Evolutionary conservation across 1,284 basidiomycete genomes (phyloP).

Genomic region (Papiliotrema laurentii): DNA sequence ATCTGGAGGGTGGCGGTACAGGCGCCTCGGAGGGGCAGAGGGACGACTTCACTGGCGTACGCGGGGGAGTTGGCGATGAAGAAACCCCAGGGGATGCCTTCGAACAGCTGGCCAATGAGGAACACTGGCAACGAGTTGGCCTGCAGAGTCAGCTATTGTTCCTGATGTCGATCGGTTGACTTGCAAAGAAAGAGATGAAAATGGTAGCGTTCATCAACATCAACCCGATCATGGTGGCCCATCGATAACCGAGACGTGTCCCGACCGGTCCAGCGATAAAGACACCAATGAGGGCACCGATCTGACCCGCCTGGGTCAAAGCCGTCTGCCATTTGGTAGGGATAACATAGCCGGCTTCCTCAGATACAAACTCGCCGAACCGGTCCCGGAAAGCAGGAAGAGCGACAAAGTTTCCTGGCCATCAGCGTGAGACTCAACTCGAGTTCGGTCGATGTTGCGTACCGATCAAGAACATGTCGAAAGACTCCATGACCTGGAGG

Average conservation of each 20-base stretch:
- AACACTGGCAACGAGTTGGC: conserved; percentile 30
- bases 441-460: too few species aligned
- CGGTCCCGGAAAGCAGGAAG: conserved; percentile 9
- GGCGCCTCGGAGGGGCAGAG: conserved; percentile 25
- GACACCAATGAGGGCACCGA: conserved; percentile 38
- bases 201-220: conserved; percentile 20
- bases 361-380: conserved; percentile 20
- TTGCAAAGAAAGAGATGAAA: conserved; percentile 30
- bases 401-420: conserved; percentile 35
- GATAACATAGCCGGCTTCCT: conserved; percentile 15
- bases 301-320: conserved; percentile 23
- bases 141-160: too few species aligned
- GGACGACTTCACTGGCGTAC: conserved; percentile 32
- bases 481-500: conserved; percentile 31
- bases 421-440: too few species aligned
- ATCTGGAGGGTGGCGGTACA: conserved; percentile 31
- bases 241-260: conserved; percentile 30
- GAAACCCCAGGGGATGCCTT: conserved; percentile 13
- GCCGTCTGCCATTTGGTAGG: conserved; percentile 32
- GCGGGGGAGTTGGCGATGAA: conserved; percentile 28
- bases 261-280: conserved; percentile 37
- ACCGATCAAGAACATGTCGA: conserved; percentile 34
- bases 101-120: conserved; percentile 21
- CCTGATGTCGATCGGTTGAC: too few species aligned
- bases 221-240: conserved; percentile 27